phyloP scores from a whole-genome alignment of 768 basidiomycete species.

The Floccularia luteovirens region DNA sequence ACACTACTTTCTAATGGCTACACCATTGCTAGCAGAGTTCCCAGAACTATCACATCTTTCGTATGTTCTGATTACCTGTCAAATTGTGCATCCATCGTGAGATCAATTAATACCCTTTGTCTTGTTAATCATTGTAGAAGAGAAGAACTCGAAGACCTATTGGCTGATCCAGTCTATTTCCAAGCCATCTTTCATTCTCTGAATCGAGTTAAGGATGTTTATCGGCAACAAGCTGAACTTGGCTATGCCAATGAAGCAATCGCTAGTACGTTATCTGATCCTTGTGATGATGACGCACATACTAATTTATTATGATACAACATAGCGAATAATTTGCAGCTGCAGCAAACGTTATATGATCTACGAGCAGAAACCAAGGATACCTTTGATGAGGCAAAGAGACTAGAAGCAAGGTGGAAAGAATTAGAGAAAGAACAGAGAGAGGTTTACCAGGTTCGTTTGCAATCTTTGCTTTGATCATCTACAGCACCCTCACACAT shows the following conservation, averaged over 20 bases:
- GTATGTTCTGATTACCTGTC: conserved; percentile 31
- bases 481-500: background rate
- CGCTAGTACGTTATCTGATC: conserved; percentile 51
- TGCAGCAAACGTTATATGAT: conserved; percentile 70
- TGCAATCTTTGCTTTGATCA: background rate
- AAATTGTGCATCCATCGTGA: no score
- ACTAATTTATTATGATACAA: background rate
- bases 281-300: background rate
- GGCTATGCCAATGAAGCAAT: conserved; percentile 82
- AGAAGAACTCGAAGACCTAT: conserved; percentile 85
- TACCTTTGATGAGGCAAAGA: conserved; percentile 82
- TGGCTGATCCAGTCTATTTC: conserved; percentile 77
- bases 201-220: conserved; percentile 62
- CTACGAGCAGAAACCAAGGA: conserved; percentile 79
- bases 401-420: conserved; percentile 76
- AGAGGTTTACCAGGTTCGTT: conserved; percentile 76
- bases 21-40: conserved; percentile 50
- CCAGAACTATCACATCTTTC: conserved; percentile 69
- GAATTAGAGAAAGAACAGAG: conserved; percentile 84
- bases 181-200: conserved; percentile 84
- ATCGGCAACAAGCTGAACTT: conserved; percentile 70
- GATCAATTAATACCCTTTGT: background rate
- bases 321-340: conserved; percentile 64
- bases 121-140: conserved; percentile 36
- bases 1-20: conserved; percentile 23